A percentile compares a stretch with the other conserved stretches of the same genome.
phyloP scores from a whole-genome alignment of 768 basidiomycete species.

The Cubamyces lactineus region DNA sequence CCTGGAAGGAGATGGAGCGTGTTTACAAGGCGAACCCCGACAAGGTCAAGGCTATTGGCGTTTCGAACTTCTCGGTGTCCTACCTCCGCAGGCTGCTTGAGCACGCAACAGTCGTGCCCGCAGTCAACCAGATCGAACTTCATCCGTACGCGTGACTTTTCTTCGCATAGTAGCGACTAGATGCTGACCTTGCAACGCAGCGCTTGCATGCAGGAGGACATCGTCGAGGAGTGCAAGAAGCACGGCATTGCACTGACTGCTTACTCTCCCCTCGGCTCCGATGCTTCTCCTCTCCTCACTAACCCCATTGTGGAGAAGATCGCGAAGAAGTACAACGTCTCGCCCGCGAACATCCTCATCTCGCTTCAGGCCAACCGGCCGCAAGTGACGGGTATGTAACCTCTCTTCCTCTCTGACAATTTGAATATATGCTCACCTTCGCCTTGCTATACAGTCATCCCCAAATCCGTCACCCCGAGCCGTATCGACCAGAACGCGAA shows the following conservation, averaged over 20 bases:
- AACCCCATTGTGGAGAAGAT: slow-evolving; percentile 64
- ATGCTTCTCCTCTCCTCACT: slow-evolving; percentile 65
- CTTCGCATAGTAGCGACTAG: neutral
- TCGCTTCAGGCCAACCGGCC: slow-evolving; percentile 74
- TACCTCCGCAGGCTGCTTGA: slow-evolving; percentile 65
- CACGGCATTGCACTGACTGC: slow-evolving; percentile 75
- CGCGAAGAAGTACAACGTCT: slow-evolving; percentile 60
- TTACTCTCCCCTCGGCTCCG: slow-evolving; percentile 80
- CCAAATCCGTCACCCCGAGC: slow-evolving; percentile 75
- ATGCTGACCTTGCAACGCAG: slow-evolving; percentile 32
- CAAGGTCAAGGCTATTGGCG: slow-evolving; percentile 81
- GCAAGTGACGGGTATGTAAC: slow-evolving; percentile 51
- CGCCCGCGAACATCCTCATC: slow-evolving; percentile 68
- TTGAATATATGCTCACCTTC: slow-evolving; percentile 25
- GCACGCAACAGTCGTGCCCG: slow-evolving; percentile 60
- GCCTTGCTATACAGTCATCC: slow-evolving; percentile 49
- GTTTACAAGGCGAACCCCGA: slow-evolving; percentile 65
- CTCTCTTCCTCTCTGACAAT: slow-evolving; percentile 19
- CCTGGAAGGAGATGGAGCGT: slow-evolving; percentile 80
- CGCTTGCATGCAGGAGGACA: slow-evolving; percentile 67
- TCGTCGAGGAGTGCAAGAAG: slow-evolving; percentile 59
- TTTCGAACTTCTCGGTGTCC: slow-evolving; percentile 72
- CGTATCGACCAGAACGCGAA: slow-evolving; percentile 67
- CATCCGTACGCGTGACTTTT: slow-evolving; percentile 55
- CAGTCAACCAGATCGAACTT: slow-evolving; percentile 80